Base-by-base conservation (phyloP, 2,329 filamentous ascomycete genomes). In the Sporothrix globosa region DNA sequence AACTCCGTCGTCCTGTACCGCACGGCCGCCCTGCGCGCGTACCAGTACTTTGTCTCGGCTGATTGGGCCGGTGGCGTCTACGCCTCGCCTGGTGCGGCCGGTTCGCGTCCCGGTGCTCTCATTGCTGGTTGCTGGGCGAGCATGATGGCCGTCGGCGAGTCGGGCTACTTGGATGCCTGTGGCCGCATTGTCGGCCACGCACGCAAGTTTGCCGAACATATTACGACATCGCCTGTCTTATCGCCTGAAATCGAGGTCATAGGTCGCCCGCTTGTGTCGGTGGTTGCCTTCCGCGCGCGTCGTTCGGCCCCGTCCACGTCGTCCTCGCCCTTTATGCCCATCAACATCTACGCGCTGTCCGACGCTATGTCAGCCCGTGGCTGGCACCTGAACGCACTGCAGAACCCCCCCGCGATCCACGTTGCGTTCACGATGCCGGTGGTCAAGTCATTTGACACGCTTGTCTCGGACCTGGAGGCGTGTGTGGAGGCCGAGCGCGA, bases 41-140 rank as follows among this genome's bases (percentile, higher is more conserved):
- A 97, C 81, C 96, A 99, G 81, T 99, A 99, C 85, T 99, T 97
- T 81, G 91, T 99, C 78, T 92, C 91, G 44, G 91, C 96, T 7
- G 92, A 97, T 81, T 99, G 96, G 96, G 90, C 91, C 11, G 96
- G 96, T 72, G 96, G 96, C 76, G 93, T 99, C 10, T 99, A 99
- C 80, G 96, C 93, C 53, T 97, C 92, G 1, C 96, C 96, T 0
- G 92, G 91, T 5, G 92, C 98, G 68, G 95, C 96, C 0, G 96
- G 96, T 6, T 97, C 92, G 0, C 89, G 96, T 0, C 95, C 96
- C 0, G 96, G 96, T 61, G 94, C 96, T 1, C 85, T 99, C 70
- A 99, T 99, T 74, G 96, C 96, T 0, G 95, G 92, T 63, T 97
- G 94, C 84, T 99, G 96, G 96, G 90, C 94, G 1, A 93, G 89